Conservation (phyloP, 176 grass and related monocot species). For the Cenchrus purpureus region DNA sequence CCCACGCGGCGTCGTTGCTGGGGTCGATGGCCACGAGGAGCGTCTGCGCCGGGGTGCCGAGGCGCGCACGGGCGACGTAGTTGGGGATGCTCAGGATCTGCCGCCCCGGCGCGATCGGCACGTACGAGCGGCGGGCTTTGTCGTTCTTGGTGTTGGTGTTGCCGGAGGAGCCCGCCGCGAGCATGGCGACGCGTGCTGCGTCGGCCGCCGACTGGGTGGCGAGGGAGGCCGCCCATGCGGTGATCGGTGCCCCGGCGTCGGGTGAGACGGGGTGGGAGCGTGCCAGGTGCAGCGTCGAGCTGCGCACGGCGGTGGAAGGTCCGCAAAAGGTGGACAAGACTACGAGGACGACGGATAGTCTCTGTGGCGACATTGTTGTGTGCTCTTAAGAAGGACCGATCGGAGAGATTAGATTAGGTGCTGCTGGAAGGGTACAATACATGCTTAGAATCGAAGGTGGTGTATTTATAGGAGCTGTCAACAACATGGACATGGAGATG, state of each 20-base stretch:
- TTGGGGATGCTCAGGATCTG: constrained; percentile 73
- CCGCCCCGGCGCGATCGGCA: constrained; percentile 67
- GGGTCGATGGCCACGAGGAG: constrained; percentile 82
- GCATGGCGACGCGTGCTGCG: constrained; percentile 44
- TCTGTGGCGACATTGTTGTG: constrained; percentile 20
- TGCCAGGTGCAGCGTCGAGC: constrained; percentile 56
- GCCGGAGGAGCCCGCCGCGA: constrained; percentile 32
- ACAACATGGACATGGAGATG: neutral
- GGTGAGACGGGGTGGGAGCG: constrained; percentile 45
- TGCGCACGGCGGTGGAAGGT: constrained; percentile 20
- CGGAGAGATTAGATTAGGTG: neutral
- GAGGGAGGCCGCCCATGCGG: constrained; percentile 57
- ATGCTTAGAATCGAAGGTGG: neutral
- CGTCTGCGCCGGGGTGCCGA: constrained; percentile 66
- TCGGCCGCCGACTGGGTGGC: constrained; percentile 55
- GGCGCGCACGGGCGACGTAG: constrained; percentile 71
- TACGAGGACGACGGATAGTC: constrained; percentile 3
- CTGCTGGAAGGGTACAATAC: no score
- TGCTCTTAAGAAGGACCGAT: neutral
- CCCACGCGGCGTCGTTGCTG: constrained; percentile 80
- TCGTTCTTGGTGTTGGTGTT: neutral
- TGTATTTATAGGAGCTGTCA: constrained; percentile 24
- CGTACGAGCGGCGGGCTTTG: neutral
- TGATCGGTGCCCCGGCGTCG: neutral
- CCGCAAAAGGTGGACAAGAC: neutral